Evolutionary conservation across 345 rosid genomes (phyloP).

Genomic region (Eucalyptus albens): DNA sequence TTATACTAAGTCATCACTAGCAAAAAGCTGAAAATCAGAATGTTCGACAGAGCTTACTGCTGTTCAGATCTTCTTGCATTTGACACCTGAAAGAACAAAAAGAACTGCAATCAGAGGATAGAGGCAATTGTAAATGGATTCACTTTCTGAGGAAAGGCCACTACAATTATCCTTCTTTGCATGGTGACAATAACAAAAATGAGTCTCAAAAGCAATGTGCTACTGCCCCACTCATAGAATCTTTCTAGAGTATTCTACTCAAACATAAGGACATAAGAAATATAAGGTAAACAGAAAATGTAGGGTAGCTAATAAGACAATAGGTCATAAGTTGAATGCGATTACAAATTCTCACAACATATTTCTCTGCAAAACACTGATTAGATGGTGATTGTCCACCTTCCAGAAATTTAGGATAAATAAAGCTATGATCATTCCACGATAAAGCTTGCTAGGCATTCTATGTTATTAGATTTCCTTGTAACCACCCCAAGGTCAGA

Average conservation of each 20-base stretch:
- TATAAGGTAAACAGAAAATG: neutral
- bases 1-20: neutral
- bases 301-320: neutral
- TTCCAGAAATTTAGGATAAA: neutral
- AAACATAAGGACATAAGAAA: neutral
- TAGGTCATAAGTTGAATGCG: neutral
- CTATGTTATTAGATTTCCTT: neutral
- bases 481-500: neutral
- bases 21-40: neutral
- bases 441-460: neutral
- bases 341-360: neutral
- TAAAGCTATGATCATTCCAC: neutral
- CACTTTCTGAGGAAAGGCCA: neutral
- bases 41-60: slow-evolving; percentile 11
- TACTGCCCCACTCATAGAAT: neutral
- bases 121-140: neutral
- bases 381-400: neutral
- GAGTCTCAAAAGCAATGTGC: neutral
- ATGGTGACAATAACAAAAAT: neutral
- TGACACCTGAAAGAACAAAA: slow-evolving; percentile 29
- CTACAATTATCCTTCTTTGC: neutral
- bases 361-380: neutral
- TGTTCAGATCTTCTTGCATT: slow-evolving; percentile 30
- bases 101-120: neutral
- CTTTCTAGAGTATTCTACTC: neutral